Base-by-base conservation (phyloP, 2,329 filamentous ascomycete genomes). In the Metarhizium sp. region DNA sequence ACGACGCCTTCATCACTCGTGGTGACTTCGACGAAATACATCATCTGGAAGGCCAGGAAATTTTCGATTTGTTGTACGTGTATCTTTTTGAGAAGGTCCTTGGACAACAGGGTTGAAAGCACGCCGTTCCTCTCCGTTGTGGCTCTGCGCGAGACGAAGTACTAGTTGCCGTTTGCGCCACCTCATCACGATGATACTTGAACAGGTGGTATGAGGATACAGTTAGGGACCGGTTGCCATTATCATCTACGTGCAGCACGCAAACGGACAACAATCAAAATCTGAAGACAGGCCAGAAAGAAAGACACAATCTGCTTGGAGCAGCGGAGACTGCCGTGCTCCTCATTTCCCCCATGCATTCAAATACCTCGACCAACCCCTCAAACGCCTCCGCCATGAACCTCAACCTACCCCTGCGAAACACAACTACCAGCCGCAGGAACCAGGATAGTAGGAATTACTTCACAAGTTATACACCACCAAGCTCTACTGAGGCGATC, bases 401-500 rank as follows among this genome's bases (percentile, higher is more conserved):
- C 65, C 67, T 80, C 67, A 77, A 75, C 58, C 69, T 81, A 40
- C 79, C 79, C 52, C 64, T 81, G 59, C 77, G 78, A 58, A 68
- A n/a, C 30, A 32, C 73, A 54, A 71, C 57, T 56, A 60, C 73
- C 57, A 71, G 77, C 59, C 71, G 71, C 62, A 72, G 78, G 60
- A 81, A 81, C 62, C 75, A 78, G 66, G 76, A 79, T 55, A 81
- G 78, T 63, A 73, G 78, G 60, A 79, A 76, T 63, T 79, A 81
- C 66, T 81, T 80, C 64, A 80, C 77, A 54, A 76, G 70, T 59
- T 78, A 80, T 62, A 78, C 79, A 11, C 73, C 78, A 48, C 74
- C 76, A 30, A 79, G 79, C 40, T 80, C 79, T 20, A 79, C 81
- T 1, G 82, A 85, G 66, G 81, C 82, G 49, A 83, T 85, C 69